Base-by-base conservation (phyloP, 1,139 yeast genomes). In the Hanseniaspora sp. region DNA sequence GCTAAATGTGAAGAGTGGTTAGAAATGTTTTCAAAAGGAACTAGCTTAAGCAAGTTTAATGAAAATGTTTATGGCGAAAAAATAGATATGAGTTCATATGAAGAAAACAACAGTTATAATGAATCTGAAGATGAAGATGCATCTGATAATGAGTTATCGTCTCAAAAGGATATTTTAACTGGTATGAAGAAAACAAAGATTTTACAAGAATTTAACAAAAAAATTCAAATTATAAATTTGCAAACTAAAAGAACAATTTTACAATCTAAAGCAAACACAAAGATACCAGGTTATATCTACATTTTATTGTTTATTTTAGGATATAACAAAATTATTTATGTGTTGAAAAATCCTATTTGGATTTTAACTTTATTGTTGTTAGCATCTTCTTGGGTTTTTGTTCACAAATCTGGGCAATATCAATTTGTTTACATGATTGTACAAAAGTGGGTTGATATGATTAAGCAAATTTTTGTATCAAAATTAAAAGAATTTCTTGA, bases 321-420 rank as follows among this genome's bases (percentile, higher is more conserved):
- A 13, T 92, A 96, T 96, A 90, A 90, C 68, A 97, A 94, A 72
- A 84, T 92, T 62, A 78, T 88, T 84, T 84, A 95, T 8, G 79
- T 92, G 28, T 64, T 92, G 52, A 77, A 95, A 59, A 90, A 86
- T 66, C 98, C 98, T 33, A 64, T 85, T 29, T 75, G 83, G 61
- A 82, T 88, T 62, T 71, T 87, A 18, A 59, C 78, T 11, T 63
- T 88, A 52, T 60, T 85, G 1, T 43, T 74, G 1, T 78, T 77
- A 1, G 87, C 84, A 0, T 83, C 79, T 1, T 67, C 77, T 1
- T 54, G 56, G 56, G 87, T 83, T 64, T 75, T 83, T 53, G 76
- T 88, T 59, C 84, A 86, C 65, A 76, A 41, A 46, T 45, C 56
- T 31, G 54, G 54, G 2, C 53, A 52, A 29, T 54, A 54, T 33